phyloP scores from a whole-genome alignment of 306 rosid genomes.

The Rosa chinensis region DNA sequence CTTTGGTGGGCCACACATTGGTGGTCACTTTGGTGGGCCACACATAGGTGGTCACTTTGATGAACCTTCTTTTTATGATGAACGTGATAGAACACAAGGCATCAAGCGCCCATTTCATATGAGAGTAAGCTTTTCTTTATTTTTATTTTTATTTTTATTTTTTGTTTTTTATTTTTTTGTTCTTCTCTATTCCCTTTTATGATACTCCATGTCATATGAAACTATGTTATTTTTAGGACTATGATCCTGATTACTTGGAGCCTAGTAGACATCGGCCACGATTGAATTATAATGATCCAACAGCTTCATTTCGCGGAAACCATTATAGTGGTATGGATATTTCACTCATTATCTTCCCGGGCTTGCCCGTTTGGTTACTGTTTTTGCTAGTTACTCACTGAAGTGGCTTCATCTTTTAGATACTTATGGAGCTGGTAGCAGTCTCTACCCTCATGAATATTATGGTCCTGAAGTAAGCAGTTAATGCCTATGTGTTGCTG shows the following conservation, averaged over 20 bases:
- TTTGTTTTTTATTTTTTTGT: neutral
- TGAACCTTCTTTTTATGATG: constrained; percentile 51
- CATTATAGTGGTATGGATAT: constrained; percentile 48
- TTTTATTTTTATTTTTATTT: neutral
- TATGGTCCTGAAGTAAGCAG: constrained; percentile 65
- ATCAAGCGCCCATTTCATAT: constrained; percentile 63
- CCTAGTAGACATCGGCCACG: constrained; percentile 63
- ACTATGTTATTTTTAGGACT: constrained; percentile 47
- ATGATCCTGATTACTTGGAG: constrained; percentile 61
- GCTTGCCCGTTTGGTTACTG: neutral
- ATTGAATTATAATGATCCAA: constrained; percentile 58
- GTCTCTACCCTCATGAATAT: constrained; percentile 51
- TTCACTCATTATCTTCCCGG: neutral
- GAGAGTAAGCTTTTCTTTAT: constrained; percentile 47
- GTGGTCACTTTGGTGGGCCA: neutral
- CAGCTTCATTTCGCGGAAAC: constrained; percentile 41
- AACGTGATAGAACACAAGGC: constrained; percentile 42
- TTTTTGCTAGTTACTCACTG: neutral
- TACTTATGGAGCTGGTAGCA: constrained; percentile 47
- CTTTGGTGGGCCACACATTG: neutral
- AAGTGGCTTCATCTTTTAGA: constrained; percentile 34
- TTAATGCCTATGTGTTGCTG: constrained; percentile 20
- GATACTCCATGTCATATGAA: constrained; percentile 17
- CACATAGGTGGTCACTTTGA: constrained; percentile 26
- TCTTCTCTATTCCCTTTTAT: constrained; percentile 18